Conservation (phyloP, 352 stramenopile genomes). For the Pythium aquatile region DNA sequence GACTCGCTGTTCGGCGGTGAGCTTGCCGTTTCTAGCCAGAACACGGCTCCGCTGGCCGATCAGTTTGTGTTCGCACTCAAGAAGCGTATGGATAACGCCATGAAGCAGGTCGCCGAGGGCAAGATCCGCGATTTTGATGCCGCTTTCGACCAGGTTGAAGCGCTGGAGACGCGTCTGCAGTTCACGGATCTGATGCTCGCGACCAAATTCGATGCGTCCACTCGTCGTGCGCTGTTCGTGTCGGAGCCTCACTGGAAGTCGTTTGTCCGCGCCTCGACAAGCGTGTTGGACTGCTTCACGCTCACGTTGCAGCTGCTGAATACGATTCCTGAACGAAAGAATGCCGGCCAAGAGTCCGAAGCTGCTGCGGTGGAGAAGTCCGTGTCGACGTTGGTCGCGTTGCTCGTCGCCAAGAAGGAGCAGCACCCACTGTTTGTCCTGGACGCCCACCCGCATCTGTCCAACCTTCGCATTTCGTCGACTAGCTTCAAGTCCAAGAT, state of each 20-base stretch:
- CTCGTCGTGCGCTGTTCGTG: conserved; percentile 17
- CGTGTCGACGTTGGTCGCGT: conserved; percentile 23
- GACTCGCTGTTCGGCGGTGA: conserved; percentile 22
- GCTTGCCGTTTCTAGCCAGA: conserved; percentile 21
- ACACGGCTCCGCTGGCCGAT: conserved; percentile 18
- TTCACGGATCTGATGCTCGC: conserved; percentile 27
- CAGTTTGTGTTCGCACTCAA: conserved; percentile 29
- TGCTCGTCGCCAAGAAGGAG: conserved; percentile 23
- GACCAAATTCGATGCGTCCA: conserved; percentile 25
- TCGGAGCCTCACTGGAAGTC: conserved; percentile 24
- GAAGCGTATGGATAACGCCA: conserved; percentile 24
- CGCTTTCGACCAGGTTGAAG: conserved; percentile 28
- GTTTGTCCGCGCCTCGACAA: conserved; percentile 25
- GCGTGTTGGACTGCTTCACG: conserved; percentile 31
- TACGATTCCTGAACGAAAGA: conserved; percentile 26
- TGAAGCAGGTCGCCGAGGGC: conserved; percentile 18
- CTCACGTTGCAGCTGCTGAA: conserved; percentile 31
- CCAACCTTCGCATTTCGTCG: conserved; percentile 31
- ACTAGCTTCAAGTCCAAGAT: conserved; percentile 28
- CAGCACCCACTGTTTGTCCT: conserved; percentile 31
- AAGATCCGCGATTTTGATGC: conserved; percentile 16
- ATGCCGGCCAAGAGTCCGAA: conserved; percentile 24
- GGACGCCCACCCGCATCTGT: conserved; percentile 31
- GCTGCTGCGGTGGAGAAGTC: conserved; percentile 30
- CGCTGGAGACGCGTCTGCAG: conserved; percentile 27